Conservation (phyloP, 331 rosid species). For the Quercus lobata region DNA sequence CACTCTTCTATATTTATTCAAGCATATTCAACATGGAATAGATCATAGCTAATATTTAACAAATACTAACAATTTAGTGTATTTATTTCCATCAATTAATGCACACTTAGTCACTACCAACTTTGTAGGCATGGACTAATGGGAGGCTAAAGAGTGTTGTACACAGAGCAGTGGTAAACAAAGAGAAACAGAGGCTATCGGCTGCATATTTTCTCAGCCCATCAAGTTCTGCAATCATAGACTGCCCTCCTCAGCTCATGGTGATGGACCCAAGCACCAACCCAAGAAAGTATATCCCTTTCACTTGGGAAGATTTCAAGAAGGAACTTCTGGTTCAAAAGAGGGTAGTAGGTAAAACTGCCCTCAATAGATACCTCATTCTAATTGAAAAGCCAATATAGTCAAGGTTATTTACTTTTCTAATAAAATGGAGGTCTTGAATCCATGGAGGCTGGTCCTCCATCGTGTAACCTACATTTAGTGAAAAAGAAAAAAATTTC, state of each 20-base stretch:
- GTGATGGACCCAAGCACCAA: not conserved
- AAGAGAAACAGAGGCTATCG: conserved; percentile 21
- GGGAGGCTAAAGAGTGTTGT: conserved; percentile 20
- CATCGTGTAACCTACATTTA: too few relatives aligned
- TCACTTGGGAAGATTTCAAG: conserved; percentile 14
- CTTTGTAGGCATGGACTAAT: conserved; percentile 19
- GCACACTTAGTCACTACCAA: too few relatives aligned
- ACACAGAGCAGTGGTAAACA: conserved; percentile 26
- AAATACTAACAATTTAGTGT: too few relatives aligned
- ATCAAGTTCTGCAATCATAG: not conserved
- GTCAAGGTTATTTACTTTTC: too few relatives aligned
- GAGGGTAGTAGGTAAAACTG: conserved; percentile 18
- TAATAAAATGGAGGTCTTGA: too few relatives aligned
- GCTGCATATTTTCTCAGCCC: conserved; percentile 24
- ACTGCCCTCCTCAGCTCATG: conserved; percentile 6
- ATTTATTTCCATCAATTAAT: too few relatives aligned
- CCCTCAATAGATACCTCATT: conserved; percentile 6
- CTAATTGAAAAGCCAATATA: not conserved
- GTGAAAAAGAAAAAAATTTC: too few relatives aligned
- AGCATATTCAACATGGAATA: too few relatives aligned
- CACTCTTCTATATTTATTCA: too few relatives aligned
- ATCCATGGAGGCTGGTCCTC: too few relatives aligned
- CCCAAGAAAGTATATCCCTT: conserved; percentile 7
- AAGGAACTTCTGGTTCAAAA: conserved; percentile 15
- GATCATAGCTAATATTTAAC: too few relatives aligned